Base-by-base conservation (phyloP, 2,329 filamentous ascomycete genomes). In the Botrytis cinerea region DNA sequence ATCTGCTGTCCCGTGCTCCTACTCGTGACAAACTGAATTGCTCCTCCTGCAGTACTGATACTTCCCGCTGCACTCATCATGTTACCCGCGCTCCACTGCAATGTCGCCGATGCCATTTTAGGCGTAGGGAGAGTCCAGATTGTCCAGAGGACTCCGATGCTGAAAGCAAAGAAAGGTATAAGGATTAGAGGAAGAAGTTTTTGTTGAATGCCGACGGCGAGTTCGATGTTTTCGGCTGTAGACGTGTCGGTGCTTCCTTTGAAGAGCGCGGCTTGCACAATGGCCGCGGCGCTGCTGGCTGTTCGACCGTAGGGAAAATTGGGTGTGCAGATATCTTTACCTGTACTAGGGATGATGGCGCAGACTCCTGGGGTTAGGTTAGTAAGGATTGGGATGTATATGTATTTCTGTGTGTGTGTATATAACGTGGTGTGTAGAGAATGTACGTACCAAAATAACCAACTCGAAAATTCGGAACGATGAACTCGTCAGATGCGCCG, bases 391-490 rank as follows among this genome's bases (percentile, higher is more conserved):
- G 20, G 28, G 12, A 43, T 10, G 16, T 14, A 35, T 28, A 12
- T 69, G 16, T 18, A 22, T 38, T 12, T 48, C 32, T 62, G 25
- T 35, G 14, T 32, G 16, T n/a, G 10, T 16, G 4, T 35, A 18
- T 4, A 16, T n/a, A n/a, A 54, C 12, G 25, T 51, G 35, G 14
- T 16, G 2, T 28, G 25, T 25, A 28, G 12, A 40, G 14, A 28
- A 16, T 22, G 1, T 54, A 54, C 66, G 25, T 69, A 62, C 69
- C 69, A 46, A 71, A 71, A 22, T 71, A 71, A 5, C 57, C 57
- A 46, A 63, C 69, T 14, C 57, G 69, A 14, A 71, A 61, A 63
- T 71, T 43, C n/a, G 69, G 69, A 20, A 59, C 32, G 45, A 59
- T 71, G 9, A 61, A 71, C n/a, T 71, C 38, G 54, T 71, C 25